A percentile compares a stretch with the other conserved stretches of the same genome.
These are phyloP conservation scores for Citrus sinensis DNA, from an alignment of 345 rosid genomes.

Conservation along the genomic window DVS_A1.0 CM039161.1:6483501-6484000, in stretches of 20 bases:
- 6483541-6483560: constrained; percentile 8
- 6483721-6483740: background rate
- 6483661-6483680: constrained; percentile 23
- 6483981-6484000: background rate
- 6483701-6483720: background rate
- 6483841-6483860: background rate
- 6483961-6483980: background rate
- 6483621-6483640: constrained; percentile 3
- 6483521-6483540: background rate
- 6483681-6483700: constrained; percentile 5
- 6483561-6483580: constrained; percentile 29
- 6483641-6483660: constrained; percentile 31
- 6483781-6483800: constrained; percentile 5
- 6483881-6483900: constrained; percentile 14
- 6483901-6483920: too few relatives aligned
- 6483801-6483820: background rate
- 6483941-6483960: constrained; percentile 30
- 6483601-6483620: constrained; percentile 31
- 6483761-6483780: constrained; percentile 14
- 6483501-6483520: background rate
- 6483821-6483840: background rate
- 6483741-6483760: background rate
- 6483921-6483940: constrained; percentile 17
- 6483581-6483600: constrained; percentile 21
- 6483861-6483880: constrained; percentile 18